phyloP scores from a whole-genome alignment of 1,284 basidiomycete species.

The Trametes sp. region DNA sequence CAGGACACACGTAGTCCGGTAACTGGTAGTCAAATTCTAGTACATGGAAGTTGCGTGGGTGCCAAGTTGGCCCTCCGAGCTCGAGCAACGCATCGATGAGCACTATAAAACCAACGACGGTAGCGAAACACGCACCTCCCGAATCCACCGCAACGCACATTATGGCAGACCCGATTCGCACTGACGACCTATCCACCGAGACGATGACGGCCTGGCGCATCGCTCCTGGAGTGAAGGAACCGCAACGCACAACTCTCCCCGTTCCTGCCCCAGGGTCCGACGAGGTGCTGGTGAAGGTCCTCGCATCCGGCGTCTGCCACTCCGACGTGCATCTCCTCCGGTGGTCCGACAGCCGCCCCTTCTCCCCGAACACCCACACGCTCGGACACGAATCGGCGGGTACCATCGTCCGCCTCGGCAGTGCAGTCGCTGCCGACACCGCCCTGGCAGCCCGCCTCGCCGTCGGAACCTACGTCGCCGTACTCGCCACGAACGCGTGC shows the following conservation, averaged over 20 bases:
- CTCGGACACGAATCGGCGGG: slow-evolving; percentile 38
- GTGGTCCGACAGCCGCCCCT: slow-evolving; percentile 5
- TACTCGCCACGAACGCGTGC: slow-evolving; percentile 32
- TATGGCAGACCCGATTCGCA: too few species aligned
- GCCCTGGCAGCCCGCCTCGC: slow-evolving; percentile 15
- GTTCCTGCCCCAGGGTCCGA: slow-evolving; percentile 29
- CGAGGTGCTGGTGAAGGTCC: slow-evolving; percentile 37
- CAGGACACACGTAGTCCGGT: too few species aligned
- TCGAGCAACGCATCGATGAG: too few species aligned
- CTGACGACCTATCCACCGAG: too few species aligned
- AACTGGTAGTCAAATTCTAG: too few species aligned
- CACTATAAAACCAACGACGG: too few species aligned
- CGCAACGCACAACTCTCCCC: slow-evolving; percentile 25
- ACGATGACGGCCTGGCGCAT: too few species aligned
- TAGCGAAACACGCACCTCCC: too few species aligned
- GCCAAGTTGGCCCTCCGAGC: too few species aligned
- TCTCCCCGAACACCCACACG: slow-evolving; percentile 21
- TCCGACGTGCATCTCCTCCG: slow-evolving; percentile 30
- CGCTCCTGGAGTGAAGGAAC: slow-evolving; percentile 19
- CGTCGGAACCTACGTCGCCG: slow-evolving; percentile 33
- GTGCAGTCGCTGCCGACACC: slow-evolving; percentile 23
- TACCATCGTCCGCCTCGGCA: slow-evolving; percentile 29
- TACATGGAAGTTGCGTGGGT: too few species aligned
- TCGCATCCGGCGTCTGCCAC: slow-evolving; percentile 36
- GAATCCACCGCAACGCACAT: too few species aligned